Conservation (phyloP, 208 protist species). For the Trypanosomatidae sp. region DNA sequence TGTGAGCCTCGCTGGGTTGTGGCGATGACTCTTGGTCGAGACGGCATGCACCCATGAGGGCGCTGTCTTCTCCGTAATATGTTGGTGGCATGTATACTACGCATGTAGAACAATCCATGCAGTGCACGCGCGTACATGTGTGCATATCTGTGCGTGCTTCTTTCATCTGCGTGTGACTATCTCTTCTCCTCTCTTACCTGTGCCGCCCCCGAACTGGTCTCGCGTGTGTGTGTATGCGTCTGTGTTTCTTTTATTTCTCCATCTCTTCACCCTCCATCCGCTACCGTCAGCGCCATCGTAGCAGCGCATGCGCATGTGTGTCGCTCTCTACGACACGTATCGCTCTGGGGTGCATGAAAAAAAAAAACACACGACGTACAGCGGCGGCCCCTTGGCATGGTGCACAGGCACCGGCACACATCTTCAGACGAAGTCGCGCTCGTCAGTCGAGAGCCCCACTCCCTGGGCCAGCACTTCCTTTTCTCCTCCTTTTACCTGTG, state of each 20-base stretch:
- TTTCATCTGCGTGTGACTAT: not conserved
- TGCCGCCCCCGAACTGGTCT: not conserved
- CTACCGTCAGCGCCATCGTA: not conserved
- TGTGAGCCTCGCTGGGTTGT: not conserved
- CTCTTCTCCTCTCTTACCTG: not conserved
- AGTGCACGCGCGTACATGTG: not conserved
- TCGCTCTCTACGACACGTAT: not conserved
- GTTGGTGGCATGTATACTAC: conserved; percentile 1
- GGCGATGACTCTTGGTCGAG: not conserved
- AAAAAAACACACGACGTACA: not conserved
- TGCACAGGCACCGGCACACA: not conserved
- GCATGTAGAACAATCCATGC: not conserved
- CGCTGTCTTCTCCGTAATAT: not conserved
- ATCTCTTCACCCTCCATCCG: not conserved
- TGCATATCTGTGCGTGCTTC: not conserved
- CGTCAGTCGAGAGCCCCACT: not conserved
- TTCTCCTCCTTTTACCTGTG: not conserved
- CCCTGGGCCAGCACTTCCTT: not conserved
- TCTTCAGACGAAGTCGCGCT: not conserved
- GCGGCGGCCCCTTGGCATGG: not conserved
- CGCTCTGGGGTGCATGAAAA: not conserved
- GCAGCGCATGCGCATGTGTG: not conserved
- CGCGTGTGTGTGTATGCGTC: not conserved
- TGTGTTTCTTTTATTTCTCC: not conserved
- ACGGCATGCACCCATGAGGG: not conserved